phyloP scores from a whole-genome alignment of 2,329 filamentous ascomycete species.

The Trichothecium sympodiale region DNA sequence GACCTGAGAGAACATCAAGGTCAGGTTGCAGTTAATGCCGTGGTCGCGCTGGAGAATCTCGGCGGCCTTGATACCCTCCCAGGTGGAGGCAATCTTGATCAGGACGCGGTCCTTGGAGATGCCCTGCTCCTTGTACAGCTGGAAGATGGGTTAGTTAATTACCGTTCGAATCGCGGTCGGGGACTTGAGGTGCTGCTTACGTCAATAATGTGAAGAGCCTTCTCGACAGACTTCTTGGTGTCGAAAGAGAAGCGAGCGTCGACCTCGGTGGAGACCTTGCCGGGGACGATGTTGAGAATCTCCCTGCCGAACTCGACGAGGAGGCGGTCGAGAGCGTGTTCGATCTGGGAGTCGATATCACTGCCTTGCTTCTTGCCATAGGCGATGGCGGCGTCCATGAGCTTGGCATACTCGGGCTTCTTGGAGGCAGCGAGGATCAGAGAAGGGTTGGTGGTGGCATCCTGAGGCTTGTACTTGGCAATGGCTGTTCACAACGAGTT shows the following conservation, averaged over 20 bases:
- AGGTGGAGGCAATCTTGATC: slow-evolving; percentile 98
- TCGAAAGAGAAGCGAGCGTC: slow-evolving; percentile 94
- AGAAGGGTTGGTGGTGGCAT: slow-evolving; percentile 99
- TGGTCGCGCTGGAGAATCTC: slow-evolving; percentile 94
- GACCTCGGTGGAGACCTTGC: slow-evolving; percentile 98
- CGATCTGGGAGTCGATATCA: slow-evolving; percentile 70
- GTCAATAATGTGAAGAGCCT: slow-evolving; percentile 94
- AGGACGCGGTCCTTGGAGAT: slow-evolving; percentile 89
- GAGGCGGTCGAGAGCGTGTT: slow-evolving; percentile 82
- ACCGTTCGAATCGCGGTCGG: slow-evolving; percentile 5
- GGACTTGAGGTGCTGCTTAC: slow-evolving; percentile 37
- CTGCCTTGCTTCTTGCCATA: slow-evolving; percentile 72
- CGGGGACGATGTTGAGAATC: slow-evolving; percentile 93
- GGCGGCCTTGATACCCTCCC: slow-evolving; percentile 98
- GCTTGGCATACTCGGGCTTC: slow-evolving; percentile 88
- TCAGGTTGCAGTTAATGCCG: slow-evolving; percentile 96
- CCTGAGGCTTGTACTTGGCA: slow-evolving; percentile 99
- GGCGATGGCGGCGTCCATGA: slow-evolving; percentile 76
- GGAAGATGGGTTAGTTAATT: slow-evolving; percentile 8
- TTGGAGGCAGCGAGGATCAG: slow-evolving; percentile 97
- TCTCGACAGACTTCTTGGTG: slow-evolving; percentile 81
- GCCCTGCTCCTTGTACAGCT: slow-evolving; percentile 91
- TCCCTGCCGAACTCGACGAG: slow-evolving; percentile 97
- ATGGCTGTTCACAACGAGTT: slow-evolving; percentile 54
- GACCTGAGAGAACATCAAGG: slow-evolving; percentile 91